A percentile compares a stretch with the other conserved stretches of the same genome.
phyloP scores from a whole-genome alignment of 2,329 filamentous ascomycete species.

The Cyphellophora europaea region DNA sequence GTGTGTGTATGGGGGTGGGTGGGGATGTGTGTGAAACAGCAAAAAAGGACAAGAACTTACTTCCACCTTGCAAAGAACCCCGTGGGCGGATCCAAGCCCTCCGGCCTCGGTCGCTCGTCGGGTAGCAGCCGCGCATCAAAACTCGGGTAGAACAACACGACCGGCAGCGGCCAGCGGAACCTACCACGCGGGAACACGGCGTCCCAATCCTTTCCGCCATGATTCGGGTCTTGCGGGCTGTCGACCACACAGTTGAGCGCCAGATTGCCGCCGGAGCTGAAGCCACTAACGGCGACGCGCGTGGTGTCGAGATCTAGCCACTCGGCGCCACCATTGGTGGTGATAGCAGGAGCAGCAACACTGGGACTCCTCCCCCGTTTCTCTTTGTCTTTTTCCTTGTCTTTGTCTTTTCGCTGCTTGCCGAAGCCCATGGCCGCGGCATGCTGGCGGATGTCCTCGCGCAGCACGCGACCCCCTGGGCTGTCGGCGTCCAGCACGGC shows the following conservation, averaged over 20 bases:
- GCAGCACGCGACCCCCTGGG: conserved; percentile 10
- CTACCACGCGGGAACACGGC: conserved; percentile 7
- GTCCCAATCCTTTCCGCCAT: conserved; percentile 7
- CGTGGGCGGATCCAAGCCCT: conserved; percentile 12
- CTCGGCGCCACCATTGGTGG: background rate
- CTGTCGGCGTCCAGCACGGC: conserved; percentile 28
- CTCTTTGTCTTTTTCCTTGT: no score
- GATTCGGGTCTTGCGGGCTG: conserved; percentile 13
- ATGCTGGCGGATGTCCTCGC: conserved; percentile 11
- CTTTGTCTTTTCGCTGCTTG: conserved; percentile 8
- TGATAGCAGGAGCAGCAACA: no score
- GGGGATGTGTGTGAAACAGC: no score
- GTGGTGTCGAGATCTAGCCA: conserved; percentile 23
- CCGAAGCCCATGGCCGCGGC: conserved; percentile 5
- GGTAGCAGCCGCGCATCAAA: conserved; percentile 16
- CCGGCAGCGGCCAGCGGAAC: conserved; percentile 12
- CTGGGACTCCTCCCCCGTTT: no score
- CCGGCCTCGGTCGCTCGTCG: conserved; percentile 14
- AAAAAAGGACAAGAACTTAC: no score
- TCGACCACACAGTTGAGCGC: conserved; percentile 24
- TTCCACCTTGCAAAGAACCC: conserved; percentile 13
- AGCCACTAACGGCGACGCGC: conserved; percentile 33
- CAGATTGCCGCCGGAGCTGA: conserved; percentile 39
- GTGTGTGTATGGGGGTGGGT: no score
- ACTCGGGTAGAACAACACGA: conserved; percentile 19